Percentiles rank a stretch among this genome's conserved stretches.
Conservation (phyloP, 768 basidiomycete species). For the Podaxis pistillaris region DNA sequence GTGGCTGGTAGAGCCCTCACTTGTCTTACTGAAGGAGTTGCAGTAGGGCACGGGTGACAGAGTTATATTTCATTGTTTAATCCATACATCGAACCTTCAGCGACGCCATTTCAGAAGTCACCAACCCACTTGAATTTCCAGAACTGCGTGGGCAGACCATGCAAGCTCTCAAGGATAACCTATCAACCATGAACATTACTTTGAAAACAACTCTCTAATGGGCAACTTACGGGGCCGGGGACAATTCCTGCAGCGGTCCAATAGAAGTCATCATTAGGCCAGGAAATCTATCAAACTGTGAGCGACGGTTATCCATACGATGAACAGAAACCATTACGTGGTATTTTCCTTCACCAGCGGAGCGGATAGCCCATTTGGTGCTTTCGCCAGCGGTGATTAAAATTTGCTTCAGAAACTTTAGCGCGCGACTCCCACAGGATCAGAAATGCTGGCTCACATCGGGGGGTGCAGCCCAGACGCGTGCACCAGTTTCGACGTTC, state of each 20-base stretch:
- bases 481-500: background rate
- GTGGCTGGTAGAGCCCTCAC: too few relatives aligned
- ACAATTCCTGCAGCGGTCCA: background rate
- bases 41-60: background rate
- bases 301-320: background rate
- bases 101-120: background rate
- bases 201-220: background rate
- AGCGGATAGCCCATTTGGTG: background rate
- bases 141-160: background rate
- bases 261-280: background rate
- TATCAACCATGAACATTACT: background rate
- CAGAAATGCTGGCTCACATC: background rate
- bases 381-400: background rate
- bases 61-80: background rate
- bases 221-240: background rate
- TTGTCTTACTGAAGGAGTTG: background rate
- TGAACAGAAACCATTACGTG: background rate
- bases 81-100: background rate
- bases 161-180: background rate
- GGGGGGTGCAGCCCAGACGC: background rate
- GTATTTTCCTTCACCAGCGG: background rate
- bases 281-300: background rate
- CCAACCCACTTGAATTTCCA: background rate
- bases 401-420: background rate
- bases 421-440: background rate